Percentiles rank a stretch among this genome's conserved stretches.
Evolutionary conservation across 805 yeast genomes (phyloP).

Genomic region (Dipodascus geniculatus): DNA sequence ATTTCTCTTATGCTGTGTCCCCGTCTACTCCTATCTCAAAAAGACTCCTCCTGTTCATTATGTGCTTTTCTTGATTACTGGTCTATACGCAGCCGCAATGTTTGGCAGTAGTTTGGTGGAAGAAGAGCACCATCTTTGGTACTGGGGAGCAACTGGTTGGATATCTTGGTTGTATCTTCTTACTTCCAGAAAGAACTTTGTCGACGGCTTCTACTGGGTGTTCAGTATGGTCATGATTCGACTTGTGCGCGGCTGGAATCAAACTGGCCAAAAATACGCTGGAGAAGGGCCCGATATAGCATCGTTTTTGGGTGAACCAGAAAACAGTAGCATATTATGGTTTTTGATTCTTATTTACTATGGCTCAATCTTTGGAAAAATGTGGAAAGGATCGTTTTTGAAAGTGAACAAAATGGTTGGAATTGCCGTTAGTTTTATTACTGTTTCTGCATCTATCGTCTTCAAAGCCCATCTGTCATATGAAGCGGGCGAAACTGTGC

Average conservation of each 20-base stretch:
- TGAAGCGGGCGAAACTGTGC: slow-evolving; percentile 44
- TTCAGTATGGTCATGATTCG: slow-evolving; percentile 33
- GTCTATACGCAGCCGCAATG: slow-evolving; percentile 38
- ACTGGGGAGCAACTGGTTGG: slow-evolving; percentile 49
- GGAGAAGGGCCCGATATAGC: slow-evolving; percentile 39
- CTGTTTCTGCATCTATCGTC: slow-evolving; percentile 34
- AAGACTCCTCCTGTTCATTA: slow-evolving; percentile 10
- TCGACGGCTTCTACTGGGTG: slow-evolving; percentile 15
- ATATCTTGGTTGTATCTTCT: slow-evolving; percentile 17
- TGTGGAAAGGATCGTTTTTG: slow-evolving; percentile 15
- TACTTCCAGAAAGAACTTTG: slow-evolving; percentile 12
- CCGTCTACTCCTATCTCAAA: neutral
- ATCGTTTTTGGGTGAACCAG: slow-evolving; percentile 26
- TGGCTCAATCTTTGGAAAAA: slow-evolving; percentile 14
- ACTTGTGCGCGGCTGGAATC: slow-evolving; percentile 70
- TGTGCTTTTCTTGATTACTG: slow-evolving; percentile 18
- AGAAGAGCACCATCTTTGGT: slow-evolving; percentile 96
- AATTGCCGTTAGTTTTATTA: slow-evolving; percentile 35
- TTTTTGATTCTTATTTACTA: slow-evolving; percentile 32
- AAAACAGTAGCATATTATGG: slow-evolving; percentile 35
- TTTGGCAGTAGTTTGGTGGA: slow-evolving; percentile 88
- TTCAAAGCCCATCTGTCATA: slow-evolving; percentile 45
- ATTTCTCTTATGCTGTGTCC: too few species aligned
- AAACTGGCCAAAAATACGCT: slow-evolving; percentile 75
- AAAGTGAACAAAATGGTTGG: slow-evolving; percentile 23